phyloP scores from a whole-genome alignment of 2,329 filamentous ascomycete genomes.

The Penicillium psychrosexuale region DNA sequence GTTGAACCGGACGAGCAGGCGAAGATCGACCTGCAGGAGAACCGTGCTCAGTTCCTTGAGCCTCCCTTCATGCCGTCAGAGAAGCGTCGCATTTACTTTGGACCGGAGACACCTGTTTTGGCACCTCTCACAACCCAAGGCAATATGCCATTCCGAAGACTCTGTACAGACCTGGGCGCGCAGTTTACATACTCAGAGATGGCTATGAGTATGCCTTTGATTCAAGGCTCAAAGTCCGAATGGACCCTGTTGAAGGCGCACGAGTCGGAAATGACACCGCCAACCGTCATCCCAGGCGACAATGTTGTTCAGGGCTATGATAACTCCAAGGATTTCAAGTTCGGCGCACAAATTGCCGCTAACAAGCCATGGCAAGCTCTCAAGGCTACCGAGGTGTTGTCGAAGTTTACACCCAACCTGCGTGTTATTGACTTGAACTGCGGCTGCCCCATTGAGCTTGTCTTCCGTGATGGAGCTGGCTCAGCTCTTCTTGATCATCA shows the following conservation, averaged over 20 bases:
- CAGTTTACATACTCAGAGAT: conserved; percentile 97
- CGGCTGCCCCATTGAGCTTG: conserved; percentile 92
- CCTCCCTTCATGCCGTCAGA: conserved; percentile 86
- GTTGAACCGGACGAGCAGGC: conserved; percentile 1
- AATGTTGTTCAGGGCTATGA: conserved; percentile 72
- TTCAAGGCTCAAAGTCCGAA: conserved; percentile 86
- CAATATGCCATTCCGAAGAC: conserved; percentile 87
- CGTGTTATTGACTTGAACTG: conserved; percentile 95
- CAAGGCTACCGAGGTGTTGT: conserved; percentile 81
- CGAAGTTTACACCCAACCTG: conserved; percentile 72
- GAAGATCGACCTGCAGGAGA: conserved; percentile 52
- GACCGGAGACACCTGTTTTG: conserved; percentile 86
- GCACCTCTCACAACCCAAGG: conserved; percentile 95
- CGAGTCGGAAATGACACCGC: conserved; percentile 72
- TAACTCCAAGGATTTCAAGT: conserved; percentile 76
- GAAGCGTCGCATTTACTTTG: conserved; percentile 91
- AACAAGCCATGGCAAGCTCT: conserved; percentile 88
- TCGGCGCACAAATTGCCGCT: conserved; percentile 88
- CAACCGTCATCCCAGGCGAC: conserved; percentile 57
- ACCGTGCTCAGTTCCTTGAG: conserved; percentile 77
- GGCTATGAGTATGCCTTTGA: conserved; percentile 85
- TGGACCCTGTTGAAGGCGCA: conserved; percentile 96
- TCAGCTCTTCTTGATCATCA: conserved; percentile 87
- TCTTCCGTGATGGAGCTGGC: conserved; percentile 82
- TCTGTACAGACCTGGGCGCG: conserved; percentile 84